Base-by-base conservation (phyloP, 1,139 yeast species). In the Blastobotrys proliferans region DNA sequence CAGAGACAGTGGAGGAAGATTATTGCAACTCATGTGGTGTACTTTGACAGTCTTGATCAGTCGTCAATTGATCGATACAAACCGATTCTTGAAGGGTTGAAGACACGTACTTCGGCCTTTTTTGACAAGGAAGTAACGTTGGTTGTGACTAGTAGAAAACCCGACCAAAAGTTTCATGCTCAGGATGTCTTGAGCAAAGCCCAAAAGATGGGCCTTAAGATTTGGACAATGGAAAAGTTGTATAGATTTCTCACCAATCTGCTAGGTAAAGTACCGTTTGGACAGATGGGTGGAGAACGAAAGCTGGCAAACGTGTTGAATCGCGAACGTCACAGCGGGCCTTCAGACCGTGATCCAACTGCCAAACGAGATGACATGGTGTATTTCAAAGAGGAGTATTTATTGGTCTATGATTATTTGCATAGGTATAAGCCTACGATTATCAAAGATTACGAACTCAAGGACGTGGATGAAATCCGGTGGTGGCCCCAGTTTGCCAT, bases 201-300 rank as follows among this genome's bases (percentile, higher is more conserved):
- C 3, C 65, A 70, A 25, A 69, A 68, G 47, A 73, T 73, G 47
- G 76, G 75, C 48, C 75, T 85, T 60, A 87, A 87, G 60, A 83
- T 90, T 14, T 90, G 97, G 97, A 79, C 83, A 38, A 81, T 78
- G 56, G 95, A 86, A 45, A 90, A 90, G 62, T 87, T 90, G 6
- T 75, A 81, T 55, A 70, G 97, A 39, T 88, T 92, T 58, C 69
- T 90, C 59, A 76, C 76, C 49, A 79, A 87, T 56, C 68, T 90
- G 54, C 84, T 35, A 8, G 46, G 38, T 20, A 26, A 36, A 25
- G 14, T 25, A 6, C 44, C 44, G 18, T 30, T 38, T 37, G 21
- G 38, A 46, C n/a, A 20, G 16, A 9, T 6, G 14, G 21, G 44
- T 11, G 56, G 55, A 25, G 49, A 61, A 41, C 46, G 33, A 47